phyloP scores from a whole-genome alignment of 1,284 basidiomycete genomes.

The Volvariella surrecta region DNA sequence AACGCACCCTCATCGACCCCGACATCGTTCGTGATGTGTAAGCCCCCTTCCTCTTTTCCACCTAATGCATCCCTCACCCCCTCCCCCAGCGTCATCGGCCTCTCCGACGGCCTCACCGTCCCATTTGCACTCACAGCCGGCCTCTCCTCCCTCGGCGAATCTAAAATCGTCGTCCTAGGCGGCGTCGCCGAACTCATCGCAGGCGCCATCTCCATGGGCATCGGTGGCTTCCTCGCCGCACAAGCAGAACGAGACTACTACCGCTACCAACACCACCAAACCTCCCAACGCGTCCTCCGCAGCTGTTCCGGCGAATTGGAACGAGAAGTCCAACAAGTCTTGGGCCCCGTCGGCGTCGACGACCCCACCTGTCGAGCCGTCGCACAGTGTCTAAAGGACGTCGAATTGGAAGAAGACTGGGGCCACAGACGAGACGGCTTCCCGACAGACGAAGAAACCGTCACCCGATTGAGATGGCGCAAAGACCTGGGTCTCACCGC shows the following conservation, averaged over 20 bases:
- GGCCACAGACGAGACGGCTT: constrained; percentile 41
- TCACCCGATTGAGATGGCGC: constrained; percentile 44
- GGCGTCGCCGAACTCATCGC: constrained; percentile 91
- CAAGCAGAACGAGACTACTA: constrained; percentile 95
- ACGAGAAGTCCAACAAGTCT: constrained; percentile 84
- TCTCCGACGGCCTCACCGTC: constrained; percentile 94
- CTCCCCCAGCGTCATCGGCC: constrained; percentile 78
- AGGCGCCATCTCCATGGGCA: constrained; percentile 95
- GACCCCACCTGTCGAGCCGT: constrained; percentile 75
- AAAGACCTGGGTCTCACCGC: constrained; percentile 78
- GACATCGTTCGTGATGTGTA: constrained; percentile 81
- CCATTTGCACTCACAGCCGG: constrained; percentile 89
- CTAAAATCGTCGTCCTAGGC: constrained; percentile 83
- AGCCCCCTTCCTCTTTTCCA: constrained; percentile 20
- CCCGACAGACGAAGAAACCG: constrained; percentile 9
- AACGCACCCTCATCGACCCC: constrained; percentile 74
- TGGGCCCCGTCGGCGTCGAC: constrained; percentile 86
- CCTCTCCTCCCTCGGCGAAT: constrained; percentile 85
- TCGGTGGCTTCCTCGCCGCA: constrained; percentile 94
- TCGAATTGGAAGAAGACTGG: constrained; percentile 40
- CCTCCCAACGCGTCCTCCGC: constrained; percentile 74
- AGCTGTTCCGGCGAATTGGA: constrained; percentile 94
- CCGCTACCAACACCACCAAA: constrained; percentile 71
- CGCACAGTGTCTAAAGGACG: constrained; percentile 62
- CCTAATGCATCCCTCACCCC: background rate